Conservation (phyloP, 768 basidiomycete species). For the Austroboletus eburneus region DNA sequence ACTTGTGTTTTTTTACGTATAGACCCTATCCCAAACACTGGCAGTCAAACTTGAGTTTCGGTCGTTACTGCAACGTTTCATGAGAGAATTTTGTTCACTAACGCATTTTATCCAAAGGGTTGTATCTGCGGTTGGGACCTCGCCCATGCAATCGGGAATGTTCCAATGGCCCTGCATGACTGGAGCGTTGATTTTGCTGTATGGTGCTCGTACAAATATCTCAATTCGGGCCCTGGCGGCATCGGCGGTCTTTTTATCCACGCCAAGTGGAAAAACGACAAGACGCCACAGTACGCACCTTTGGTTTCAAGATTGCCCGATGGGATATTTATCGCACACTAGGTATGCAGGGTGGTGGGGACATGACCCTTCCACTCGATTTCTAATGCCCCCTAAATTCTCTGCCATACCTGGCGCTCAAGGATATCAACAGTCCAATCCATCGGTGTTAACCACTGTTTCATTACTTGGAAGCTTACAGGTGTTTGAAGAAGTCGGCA, state of each 20-base stretch:
- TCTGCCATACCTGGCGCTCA: conserved; percentile 85
- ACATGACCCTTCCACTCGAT: conserved; percentile 81
- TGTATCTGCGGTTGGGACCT: conserved; percentile 96
- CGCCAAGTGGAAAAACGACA: conserved; percentile 66
- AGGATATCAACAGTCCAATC: conserved; percentile 96
- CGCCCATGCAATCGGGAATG: conserved; percentile 94
- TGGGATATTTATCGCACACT: conserved; percentile 11
- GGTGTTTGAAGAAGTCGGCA: conserved; percentile 74
- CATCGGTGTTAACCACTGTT: conserved; percentile 73
- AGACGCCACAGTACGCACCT: conserved; percentile 57
- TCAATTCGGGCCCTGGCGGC: conserved; percentile 96
- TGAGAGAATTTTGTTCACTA: conserved; percentile 8
- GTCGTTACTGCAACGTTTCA: conserved; percentile 8
- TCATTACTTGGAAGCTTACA: conserved; percentile 82
- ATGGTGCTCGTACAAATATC: conserved; percentile 98
- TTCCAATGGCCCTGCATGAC: conserved; percentile 81
- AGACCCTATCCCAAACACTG: conserved; percentile 7
- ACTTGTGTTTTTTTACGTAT: conserved; percentile 26
- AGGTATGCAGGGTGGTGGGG: conserved; percentile 99
- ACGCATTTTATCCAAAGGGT: conserved; percentile 50
- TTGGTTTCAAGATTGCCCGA: conserved; percentile 3
- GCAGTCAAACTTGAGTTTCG: conserved; percentile 5
- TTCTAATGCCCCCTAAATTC: conserved; percentile 84
- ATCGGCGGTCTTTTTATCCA: conserved; percentile 93
- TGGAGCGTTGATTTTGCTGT: conserved; percentile 98